Evolutionary conservation across 164 flowering plant species (phyloP).

Genomic region (Akebia trifoliata): DNA sequence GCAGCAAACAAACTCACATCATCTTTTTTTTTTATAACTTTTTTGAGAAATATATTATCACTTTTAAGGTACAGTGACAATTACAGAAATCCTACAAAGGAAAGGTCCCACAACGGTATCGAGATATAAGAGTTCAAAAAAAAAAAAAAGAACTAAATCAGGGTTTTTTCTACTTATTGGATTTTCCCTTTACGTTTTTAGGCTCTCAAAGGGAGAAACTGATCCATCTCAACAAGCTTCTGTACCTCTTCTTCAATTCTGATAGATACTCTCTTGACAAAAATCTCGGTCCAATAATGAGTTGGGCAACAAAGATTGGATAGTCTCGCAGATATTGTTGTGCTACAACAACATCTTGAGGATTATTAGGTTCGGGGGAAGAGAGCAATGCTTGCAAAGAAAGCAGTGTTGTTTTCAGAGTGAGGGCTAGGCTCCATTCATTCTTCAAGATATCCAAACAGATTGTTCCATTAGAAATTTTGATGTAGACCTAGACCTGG

Average conservation of each 20-base stretch:
- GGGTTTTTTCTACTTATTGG: background rate
- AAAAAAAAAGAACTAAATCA: slow-evolving; percentile 33
- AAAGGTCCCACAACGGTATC: no score
- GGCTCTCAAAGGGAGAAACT: slow-evolving; percentile 58
- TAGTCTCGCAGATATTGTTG: slow-evolving; percentile 85
- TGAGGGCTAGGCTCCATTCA: slow-evolving; percentile 98
- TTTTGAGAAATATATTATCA: no score
- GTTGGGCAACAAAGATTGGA: slow-evolving; percentile 79
- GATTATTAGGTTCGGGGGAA: slow-evolving; percentile 92
- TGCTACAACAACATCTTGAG: slow-evolving; percentile 99
- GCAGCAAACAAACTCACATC: no score
- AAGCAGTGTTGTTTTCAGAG: slow-evolving; percentile 88
- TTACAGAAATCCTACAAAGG: no score
- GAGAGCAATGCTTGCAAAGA: slow-evolving; percentile 95
- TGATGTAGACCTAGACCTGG: no score
- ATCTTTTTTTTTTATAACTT: no score
- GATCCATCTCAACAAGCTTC: slow-evolving; percentile 77
- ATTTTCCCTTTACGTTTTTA: slow-evolving; percentile 15
- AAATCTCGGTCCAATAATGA: slow-evolving; percentile 96
- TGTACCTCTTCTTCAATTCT: slow-evolving; percentile 88
- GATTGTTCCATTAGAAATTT: slow-evolving; percentile 96
- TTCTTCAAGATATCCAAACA: slow-evolving; percentile 94
- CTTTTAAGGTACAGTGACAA: no score
- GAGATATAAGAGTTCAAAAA: slow-evolving; percentile 5
- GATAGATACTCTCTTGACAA: slow-evolving; percentile 68